Percentiles rank a stretch among this genome's conserved stretches.
Evolutionary conservation across 768 basidiomycete species (phyloP).

Genomic region (Auricularia sp.): DNA sequence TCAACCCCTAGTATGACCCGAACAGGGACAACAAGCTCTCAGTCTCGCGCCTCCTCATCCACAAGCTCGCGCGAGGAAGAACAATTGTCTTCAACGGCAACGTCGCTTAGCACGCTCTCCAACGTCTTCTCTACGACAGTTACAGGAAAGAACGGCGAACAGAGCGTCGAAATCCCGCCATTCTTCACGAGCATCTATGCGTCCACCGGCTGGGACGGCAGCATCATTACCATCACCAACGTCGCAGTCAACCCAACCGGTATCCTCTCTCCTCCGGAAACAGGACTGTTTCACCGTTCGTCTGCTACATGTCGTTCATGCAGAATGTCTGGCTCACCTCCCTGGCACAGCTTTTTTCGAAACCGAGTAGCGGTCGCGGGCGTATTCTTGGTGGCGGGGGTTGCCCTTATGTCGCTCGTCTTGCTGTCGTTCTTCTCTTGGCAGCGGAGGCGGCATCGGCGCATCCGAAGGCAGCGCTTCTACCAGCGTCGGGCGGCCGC

Average conservation of each 20-base stretch:
- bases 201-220: constrained; percentile 3
- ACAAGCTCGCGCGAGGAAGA: background rate
- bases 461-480: constrained; percentile 15
- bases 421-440: constrained; percentile 65
- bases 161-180: constrained; percentile 2
- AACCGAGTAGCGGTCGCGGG: constrained; percentile 35
- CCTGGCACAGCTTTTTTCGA: constrained; percentile 22
- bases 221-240: constrained; percentile 3
- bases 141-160: constrained; percentile 1
- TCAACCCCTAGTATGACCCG: too few relatives aligned
- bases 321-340: background rate
- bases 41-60: background rate
- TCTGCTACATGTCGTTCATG: background rate
- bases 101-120: constrained; percentile 1
- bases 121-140: background rate
- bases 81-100: background rate
- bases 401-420: constrained; percentile 43
- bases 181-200: constrained; percentile 5
- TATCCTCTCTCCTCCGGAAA: background rate
- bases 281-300: background rate
- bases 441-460: constrained; percentile 52
- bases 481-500: background rate
- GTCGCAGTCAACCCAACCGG: constrained; percentile 7
- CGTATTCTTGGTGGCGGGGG: constrained; percentile 29
- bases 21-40: background rate